A percentile compares a stretch with the other conserved stretches of the same genome.
Conservation (phyloP, 139 green algal species). For the Yamagishiella unicocca region DNA sequence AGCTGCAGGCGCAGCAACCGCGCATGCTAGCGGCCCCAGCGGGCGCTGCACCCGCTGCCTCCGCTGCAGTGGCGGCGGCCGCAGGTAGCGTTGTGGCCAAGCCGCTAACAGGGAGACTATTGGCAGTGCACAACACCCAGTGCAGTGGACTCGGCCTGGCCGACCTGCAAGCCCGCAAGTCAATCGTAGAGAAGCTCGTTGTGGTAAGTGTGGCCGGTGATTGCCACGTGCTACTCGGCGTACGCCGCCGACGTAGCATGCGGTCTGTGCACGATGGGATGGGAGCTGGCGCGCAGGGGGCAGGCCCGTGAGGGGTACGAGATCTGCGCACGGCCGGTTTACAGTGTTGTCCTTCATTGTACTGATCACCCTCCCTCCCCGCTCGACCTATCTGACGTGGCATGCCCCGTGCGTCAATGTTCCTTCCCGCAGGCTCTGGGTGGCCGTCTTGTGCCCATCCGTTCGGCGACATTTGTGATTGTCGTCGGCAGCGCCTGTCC, state of each 20-base stretch:
- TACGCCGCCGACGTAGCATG: too few relatives aligned
- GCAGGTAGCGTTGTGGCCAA: not conserved
- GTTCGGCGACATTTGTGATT: constrained; percentile 14
- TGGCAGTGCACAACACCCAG: not conserved
- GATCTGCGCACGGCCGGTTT: too few relatives aligned
- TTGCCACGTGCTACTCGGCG: too few relatives aligned
- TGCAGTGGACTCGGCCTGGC: not conserved
- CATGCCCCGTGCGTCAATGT: too few relatives aligned
- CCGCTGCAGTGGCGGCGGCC: not conserved
- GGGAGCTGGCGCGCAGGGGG: too few relatives aligned
- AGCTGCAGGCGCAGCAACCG: constrained; percentile 24
- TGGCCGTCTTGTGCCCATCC: not conserved
- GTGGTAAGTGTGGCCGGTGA: constrained; percentile 19
- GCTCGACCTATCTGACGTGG: too few relatives aligned
- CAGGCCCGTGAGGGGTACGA: too few relatives aligned
- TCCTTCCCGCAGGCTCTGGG: constrained; percentile 12
- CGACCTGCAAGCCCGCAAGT: constrained; percentile 30
- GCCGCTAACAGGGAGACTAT: constrained; percentile 8
- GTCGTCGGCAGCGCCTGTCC: not conserved
- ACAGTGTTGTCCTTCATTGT: too few relatives aligned
- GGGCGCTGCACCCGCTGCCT: not conserved
- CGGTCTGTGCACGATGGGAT: too few relatives aligned
- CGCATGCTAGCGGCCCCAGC: not conserved
- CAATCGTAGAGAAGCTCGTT: constrained; percentile 28
- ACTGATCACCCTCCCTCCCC: too few relatives aligned